A percentile compares a stretch with the other conserved stretches of the same genome.
Conservation (phyloP, 1,139 yeast genomes). For the Suhomyces atakaporum region DNA sequence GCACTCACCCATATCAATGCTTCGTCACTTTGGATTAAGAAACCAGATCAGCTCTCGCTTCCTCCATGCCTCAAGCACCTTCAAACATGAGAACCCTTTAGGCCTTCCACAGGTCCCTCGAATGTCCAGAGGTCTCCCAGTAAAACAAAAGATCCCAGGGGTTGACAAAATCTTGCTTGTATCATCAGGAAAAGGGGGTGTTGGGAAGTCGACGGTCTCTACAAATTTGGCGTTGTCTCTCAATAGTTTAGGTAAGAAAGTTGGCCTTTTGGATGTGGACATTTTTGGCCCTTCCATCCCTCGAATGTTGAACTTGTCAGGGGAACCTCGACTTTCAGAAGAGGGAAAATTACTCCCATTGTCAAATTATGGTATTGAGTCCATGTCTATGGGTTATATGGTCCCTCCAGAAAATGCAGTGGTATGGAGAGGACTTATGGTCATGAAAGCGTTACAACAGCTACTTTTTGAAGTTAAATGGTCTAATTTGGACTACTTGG, state of each 20-base stretch:
- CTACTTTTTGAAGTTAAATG: conserved; percentile 79
- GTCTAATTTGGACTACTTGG: conserved; percentile 69
- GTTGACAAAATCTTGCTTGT: conserved; percentile 67
- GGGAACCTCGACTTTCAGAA: conserved; percentile 63
- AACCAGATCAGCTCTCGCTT: conserved; percentile 9
- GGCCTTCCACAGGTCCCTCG: conserved; percentile 55
- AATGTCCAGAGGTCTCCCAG: conserved; percentile 53
- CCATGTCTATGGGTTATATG: conserved; percentile 90
- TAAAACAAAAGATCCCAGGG: conserved; percentile 56
- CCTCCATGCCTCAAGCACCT: conserved; percentile 3
- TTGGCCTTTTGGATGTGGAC: conserved; percentile 79
- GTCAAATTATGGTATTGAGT: conserved; percentile 73
- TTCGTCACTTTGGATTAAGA: no score
- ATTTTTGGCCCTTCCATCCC: conserved; percentile 86
- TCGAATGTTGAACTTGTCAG: conserved; percentile 60
- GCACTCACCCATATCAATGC: no score
- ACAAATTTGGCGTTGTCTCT: conserved; percentile 71
- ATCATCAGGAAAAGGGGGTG: conserved; percentile 82
- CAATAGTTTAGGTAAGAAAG: conserved; percentile 53
- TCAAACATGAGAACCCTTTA: conserved; percentile 53
- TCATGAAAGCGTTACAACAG: conserved; percentile 85
- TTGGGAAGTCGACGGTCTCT: conserved; percentile 61
- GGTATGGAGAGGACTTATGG: conserved; percentile 87
- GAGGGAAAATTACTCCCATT: conserved; percentile 66
- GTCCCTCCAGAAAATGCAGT: conserved; percentile 69